Evolutionary conservation across 805 yeast species (phyloP), one percentile per base, ranked within the genome.

Genomic region (Wickerhamomyces bovis): DNA sequence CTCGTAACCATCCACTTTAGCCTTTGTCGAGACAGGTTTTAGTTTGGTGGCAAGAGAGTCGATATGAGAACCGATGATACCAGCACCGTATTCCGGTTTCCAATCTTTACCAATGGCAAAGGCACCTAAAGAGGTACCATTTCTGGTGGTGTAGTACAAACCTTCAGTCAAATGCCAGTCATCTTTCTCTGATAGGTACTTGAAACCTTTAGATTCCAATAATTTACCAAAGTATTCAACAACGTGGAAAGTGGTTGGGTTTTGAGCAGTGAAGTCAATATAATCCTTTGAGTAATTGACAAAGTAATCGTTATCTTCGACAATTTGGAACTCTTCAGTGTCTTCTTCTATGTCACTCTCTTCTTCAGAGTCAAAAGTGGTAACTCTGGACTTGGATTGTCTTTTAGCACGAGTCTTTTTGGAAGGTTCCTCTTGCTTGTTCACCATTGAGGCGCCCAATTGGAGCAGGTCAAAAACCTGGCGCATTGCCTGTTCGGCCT

Each of bases 181-280:
- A 13, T 69, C 67, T 59, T 80, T 81, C 65, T 89, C 96, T 44
- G 80, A 66, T 36, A 88, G 58, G 58, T 78, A 81, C 12, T 57
- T 67, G 67, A 85, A 88, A 3, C 95, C 95, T 38, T 76, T 72
- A 4, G 65, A 64, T 42, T 71, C 74, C 49, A 87, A 68, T 47
- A 72, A 60, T 30, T 66, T 57, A 39, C 77, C 61, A 48, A 85
- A 73, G 57, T 69, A 66, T 35, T 73, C 62, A 15, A 84, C 81
- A 22, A 82, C 89, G 60, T 87, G 95, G 69, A 66, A 86, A 36
- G 80, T 80, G 16, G 95, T 86, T 42, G 95, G 95, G 55, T 77
- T 77, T 31, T 72, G 67, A 61, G 81, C 80, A 43, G 89, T 84
- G 69, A 87, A 87, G 52, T 80, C 79, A 49, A 85, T 74, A 65